Percentiles rank a stretch among this genome's conserved stretches.
phyloP scores from a whole-genome alignment of 75 land plant genomes.

The Cupressus sempervirens region DNA sequence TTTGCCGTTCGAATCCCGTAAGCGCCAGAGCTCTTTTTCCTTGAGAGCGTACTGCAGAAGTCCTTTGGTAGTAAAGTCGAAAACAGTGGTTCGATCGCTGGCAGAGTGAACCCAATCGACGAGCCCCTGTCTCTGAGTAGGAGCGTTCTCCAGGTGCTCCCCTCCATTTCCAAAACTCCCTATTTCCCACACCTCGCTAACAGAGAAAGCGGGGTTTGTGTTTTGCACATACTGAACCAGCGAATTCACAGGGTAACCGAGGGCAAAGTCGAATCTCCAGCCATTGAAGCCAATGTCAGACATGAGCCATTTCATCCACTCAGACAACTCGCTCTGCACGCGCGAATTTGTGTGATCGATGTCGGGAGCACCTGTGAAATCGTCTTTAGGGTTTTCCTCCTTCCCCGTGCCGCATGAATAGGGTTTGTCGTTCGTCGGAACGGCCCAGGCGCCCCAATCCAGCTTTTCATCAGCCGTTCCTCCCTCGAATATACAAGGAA shows the following conservation, averaged over 20 bases:
- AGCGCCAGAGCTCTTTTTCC: slow-evolving; percentile 26
- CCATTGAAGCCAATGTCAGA: slow-evolving; percentile 35
- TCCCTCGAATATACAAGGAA: slow-evolving; percentile 36
- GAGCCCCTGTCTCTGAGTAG: slow-evolving; percentile 7
- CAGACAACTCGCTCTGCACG: slow-evolving; percentile 35
- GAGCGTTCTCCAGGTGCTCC: neutral
- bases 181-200: slow-evolving; percentile 30
- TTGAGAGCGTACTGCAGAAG: slow-evolving; percentile 24
- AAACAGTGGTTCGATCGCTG: slow-evolving; percentile 1
- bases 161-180: neutral
- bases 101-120: slow-evolving; percentile 24
- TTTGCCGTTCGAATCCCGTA: slow-evolving; percentile 26
- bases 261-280: slow-evolving; percentile 41
- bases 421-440: slow-evolving; percentile 18
- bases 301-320: slow-evolving; percentile 46
- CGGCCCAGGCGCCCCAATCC: slow-evolving; percentile 41
- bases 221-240: slow-evolving; percentile 14
- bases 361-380: slow-evolving; percentile 29
- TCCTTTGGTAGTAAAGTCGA: slow-evolving; percentile 33
- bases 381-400: slow-evolving; percentile 21
- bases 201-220: slow-evolving; percentile 24
- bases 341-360: slow-evolving; percentile 36
- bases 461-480: slow-evolving; percentile 27
- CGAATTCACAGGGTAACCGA: slow-evolving; percentile 21
- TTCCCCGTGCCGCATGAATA: slow-evolving; percentile 14